Base-by-base conservation (phyloP, 2,329 filamentous ascomycete genomes). In the Ascochyta viciae-villosae region DNA sequence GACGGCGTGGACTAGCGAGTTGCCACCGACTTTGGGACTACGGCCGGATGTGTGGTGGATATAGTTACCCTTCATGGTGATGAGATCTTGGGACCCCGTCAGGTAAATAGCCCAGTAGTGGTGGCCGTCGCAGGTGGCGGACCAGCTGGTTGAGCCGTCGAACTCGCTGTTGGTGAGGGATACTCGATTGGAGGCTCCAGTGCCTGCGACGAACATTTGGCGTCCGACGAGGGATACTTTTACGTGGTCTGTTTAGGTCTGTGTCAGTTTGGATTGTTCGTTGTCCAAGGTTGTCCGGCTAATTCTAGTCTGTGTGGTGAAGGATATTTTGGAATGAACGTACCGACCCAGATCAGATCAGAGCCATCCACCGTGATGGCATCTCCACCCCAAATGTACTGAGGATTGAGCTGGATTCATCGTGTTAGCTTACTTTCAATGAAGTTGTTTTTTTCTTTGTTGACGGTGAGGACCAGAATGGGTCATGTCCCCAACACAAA, bases 81-180 rank as follows among this genome's bases (percentile, higher is more conserved):
- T 76, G 56, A 81, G 63, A 65, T 87, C 84, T 64, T 72, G 77
- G 44, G 78, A 76, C 10, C 85, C 85, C 23, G 77, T 79, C 26
- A 86, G 77, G 74, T 83, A 84, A 58, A 85, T 72, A 22, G 73
- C 78, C 82, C 84, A 87, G 80, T 87, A 87, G 74, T 85, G 83
- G 71, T 84, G 79, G 34, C 76, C 78, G 64, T 86, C 77, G 70
- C 84, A 87, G 34, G 78, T 82, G 5, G 84, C 80, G 6, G 83
- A 85, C 74, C 78, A 86, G 13, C 72, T 67, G 26, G 79, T 80
- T 10, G 66, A 64, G 38, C 85, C 85, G 63, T 87, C 80, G 58
- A 87, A 82, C 65, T 84, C 81, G 72, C 66, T 78, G 80, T 87
- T 86, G 59, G 83, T 83, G 66, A 87, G 79, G 15, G 83, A 84